Conservation (phyloP, 1,284 basidiomycete species). For the Uromyces viciae-fabae region DNA sequence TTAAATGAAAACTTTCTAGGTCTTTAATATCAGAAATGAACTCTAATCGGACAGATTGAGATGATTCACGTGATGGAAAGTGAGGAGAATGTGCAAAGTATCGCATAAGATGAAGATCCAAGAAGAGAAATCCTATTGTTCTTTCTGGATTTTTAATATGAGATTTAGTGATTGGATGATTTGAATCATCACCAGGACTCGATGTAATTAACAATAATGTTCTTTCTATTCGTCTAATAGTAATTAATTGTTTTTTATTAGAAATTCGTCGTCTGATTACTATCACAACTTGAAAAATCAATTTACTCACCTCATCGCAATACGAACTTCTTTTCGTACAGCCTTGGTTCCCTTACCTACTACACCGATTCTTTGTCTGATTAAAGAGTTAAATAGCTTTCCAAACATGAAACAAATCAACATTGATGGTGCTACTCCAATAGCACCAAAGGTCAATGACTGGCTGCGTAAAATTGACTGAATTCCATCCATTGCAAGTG, state of each 20-base stretch:
- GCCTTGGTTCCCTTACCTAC: slow-evolving; percentile 41
- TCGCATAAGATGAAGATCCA: slow-evolving; percentile 20
- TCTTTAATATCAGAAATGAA: slow-evolving; percentile 29
- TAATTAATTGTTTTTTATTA: neutral
- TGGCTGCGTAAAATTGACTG: slow-evolving; percentile 91
- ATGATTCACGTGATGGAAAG: slow-evolving; percentile 14
- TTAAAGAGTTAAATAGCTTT: slow-evolving; percentile 17
- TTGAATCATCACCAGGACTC: neutral
- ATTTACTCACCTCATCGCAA: slow-evolving; percentile 27
- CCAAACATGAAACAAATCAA: slow-evolving; percentile 71
- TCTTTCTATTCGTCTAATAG: slow-evolving; percentile 27
- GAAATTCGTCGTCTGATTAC: no score
- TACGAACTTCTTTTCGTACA: slow-evolving; percentile 30
- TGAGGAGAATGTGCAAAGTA: slow-evolving; percentile 31
- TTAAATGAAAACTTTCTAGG: slow-evolving; percentile 17
- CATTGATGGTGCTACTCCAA: slow-evolving; percentile 87
- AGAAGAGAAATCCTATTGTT: slow-evolving; percentile 16
- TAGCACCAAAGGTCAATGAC: slow-evolving; percentile 93
- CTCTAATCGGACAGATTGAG: neutral
- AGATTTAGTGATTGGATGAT: slow-evolving; percentile 18
- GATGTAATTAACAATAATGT: slow-evolving; percentile 26
- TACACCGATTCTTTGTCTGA: slow-evolving; percentile 10
- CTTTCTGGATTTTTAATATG: slow-evolving; percentile 9
- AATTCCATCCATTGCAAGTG: slow-evolving; percentile 76
- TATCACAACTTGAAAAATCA: neutral